A percentile compares a stretch with the other conserved stretches of the same genome.
These are phyloP conservation scores for Chlorella sp. DNA, from an alignment of 139 green algal species.

Conservation along the genomic window DNA sequence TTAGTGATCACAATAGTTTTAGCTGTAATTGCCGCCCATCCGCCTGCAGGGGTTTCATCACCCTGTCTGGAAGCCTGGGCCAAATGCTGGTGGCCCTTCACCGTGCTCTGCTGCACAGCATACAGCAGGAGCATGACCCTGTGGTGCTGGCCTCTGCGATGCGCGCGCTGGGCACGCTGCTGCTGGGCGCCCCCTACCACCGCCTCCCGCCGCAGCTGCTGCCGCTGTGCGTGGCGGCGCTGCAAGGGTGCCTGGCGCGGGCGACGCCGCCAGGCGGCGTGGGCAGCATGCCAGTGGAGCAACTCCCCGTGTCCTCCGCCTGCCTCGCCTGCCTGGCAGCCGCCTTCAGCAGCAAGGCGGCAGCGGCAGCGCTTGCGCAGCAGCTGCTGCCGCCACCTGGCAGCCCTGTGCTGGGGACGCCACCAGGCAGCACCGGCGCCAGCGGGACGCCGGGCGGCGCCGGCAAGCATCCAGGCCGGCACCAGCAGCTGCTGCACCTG, in stretches of 20 bases:
- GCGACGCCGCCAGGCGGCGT: neutral
- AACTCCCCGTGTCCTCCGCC: slow-evolving; percentile 1
- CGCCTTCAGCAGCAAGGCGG: slow-evolving; percentile 50
- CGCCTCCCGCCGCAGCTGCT: slow-evolving; percentile 66
- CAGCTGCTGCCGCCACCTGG: slow-evolving; percentile 12
- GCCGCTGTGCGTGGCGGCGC: slow-evolving; percentile 46
- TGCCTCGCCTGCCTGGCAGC: slow-evolving; percentile 53
- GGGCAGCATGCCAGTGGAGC: neutral
- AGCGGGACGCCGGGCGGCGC: slow-evolving; percentile 55
- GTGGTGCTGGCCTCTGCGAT: slow-evolving; percentile 54
- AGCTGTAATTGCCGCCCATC: too few species aligned
- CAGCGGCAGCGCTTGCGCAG: neutral
- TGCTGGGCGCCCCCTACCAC: slow-evolving; percentile 60
- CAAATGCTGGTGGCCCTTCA: slow-evolving; percentile 56
- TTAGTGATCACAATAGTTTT: too few species aligned
- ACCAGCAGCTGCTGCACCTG: slow-evolving; percentile 19
- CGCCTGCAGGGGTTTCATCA: slow-evolving; percentile 65
- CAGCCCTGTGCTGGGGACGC: neutral
- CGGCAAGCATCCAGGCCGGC: slow-evolving; percentile 41
- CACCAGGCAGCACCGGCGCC: slow-evolving; percentile 22
- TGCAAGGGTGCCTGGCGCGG: slow-evolving; percentile 48
- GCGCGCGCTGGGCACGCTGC: slow-evolving; percentile 61
- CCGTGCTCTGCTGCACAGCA: slow-evolving; percentile 48
- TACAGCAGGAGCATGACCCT: slow-evolving; percentile 33
- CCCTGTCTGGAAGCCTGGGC: slow-evolving; percentile 70